Conservation (phyloP, 148 eudicot genomes). For the Fagopyrum esculentum region DNA sequence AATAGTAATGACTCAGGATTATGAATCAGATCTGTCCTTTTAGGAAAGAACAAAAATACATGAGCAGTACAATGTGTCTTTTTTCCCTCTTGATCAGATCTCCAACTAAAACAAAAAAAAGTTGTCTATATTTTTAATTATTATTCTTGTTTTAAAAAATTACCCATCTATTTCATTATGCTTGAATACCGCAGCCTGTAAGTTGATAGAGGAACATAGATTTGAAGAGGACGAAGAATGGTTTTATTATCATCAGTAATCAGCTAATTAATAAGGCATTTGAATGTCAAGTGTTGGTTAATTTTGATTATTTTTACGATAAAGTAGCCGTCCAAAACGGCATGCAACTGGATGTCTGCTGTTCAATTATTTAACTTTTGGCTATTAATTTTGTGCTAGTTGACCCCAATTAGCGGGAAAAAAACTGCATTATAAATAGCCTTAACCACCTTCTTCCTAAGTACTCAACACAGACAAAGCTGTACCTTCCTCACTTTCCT, state of each 20-base stretch:
- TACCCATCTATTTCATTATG: neutral
- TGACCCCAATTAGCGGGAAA: conserved; percentile 3
- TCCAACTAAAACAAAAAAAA: neutral
- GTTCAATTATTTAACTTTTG: neutral
- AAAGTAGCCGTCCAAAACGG: conserved; percentile 1
- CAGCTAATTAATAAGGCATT: too few relatives aligned
- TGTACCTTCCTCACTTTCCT: neutral
- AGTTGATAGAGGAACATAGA: neutral
- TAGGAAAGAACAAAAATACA: conserved; percentile 4
- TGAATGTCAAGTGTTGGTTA: neutral
- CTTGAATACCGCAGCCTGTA: neutral
- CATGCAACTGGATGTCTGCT: neutral
- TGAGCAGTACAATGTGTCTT: conserved; percentile 6
- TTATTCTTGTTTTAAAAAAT: neutral
- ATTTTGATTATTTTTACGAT: neutral
- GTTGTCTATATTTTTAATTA: neutral
- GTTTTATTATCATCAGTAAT: too few relatives aligned
- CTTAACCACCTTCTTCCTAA: neutral
- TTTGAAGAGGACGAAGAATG: too few relatives aligned
- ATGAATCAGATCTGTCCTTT: conserved; percentile 11
- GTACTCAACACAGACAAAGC: neutral
- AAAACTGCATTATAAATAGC: conserved; percentile 8
- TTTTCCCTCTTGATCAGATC: neutral
- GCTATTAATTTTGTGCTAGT: neutral
- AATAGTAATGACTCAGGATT: conserved; percentile 1